Percentiles rank a stretch among this genome's conserved stretches.
phyloP scores from a whole-genome alignment of 2,329 filamentous ascomycete species.

The Fusarium bactridioides region DNA sequence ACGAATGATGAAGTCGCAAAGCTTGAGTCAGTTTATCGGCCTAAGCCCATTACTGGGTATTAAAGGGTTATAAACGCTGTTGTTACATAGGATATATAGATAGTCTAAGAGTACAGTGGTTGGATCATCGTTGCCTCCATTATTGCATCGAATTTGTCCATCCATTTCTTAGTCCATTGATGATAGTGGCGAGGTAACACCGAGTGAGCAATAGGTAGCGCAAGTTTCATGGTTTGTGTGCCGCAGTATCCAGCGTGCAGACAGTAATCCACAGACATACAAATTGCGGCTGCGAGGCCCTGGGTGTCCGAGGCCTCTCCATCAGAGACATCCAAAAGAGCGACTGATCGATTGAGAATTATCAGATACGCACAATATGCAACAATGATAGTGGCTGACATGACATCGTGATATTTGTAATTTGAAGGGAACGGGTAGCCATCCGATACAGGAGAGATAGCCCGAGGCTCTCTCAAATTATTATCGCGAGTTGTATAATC shows the following conservation, averaged over 20 bases:
- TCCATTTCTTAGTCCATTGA: background rate
- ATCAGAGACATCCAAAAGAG: fast-evolving
- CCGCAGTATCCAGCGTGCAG: background rate
- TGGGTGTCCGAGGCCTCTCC: fast-evolving
- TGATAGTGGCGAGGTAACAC: fast-evolving
- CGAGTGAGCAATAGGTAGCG: background rate
- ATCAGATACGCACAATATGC: background rate
- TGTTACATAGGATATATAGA: background rate
- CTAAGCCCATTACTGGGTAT: background rate
- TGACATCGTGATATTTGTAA: background rate
- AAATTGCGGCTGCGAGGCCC: fast-evolving
- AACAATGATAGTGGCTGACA: background rate
- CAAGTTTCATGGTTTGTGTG: background rate
- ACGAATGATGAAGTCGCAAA: background rate
- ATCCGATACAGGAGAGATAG: fast-evolving
- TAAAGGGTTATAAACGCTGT: fast-evolving
- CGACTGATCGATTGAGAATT: fast-evolving
- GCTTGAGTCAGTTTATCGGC: background rate
- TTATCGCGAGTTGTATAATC: background rate
- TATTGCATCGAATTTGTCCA: background rate
- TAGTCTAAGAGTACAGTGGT: background rate
- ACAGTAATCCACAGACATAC: background rate
- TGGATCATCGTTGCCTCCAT: background rate
- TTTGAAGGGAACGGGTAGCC: background rate
- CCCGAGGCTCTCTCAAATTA: fast-evolving